Base-by-base conservation (phyloP, 2,329 filamentous ascomycete genomes). In the Leptographium flavum region DNA sequence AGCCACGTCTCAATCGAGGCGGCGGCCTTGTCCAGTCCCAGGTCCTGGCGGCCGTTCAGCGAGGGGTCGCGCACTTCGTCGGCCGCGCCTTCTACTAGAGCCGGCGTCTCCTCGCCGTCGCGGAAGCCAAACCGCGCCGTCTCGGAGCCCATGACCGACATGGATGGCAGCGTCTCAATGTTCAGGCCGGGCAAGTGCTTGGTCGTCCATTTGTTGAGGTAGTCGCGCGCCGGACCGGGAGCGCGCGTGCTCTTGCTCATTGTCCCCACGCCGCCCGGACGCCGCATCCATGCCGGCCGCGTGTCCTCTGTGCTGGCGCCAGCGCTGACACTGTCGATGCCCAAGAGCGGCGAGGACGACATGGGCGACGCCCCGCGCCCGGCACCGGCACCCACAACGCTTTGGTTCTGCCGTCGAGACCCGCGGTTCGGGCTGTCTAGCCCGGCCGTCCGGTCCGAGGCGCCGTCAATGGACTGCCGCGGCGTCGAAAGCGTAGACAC, bases 1-100 rank as follows among this genome's bases (percentile, higher is more conserved):
- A 96, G 69, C 87, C 92, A 98, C 1, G 81, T 83, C 63, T 96
- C 92, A 27, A 96, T 80, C 3, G 83, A 82, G 6, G 86, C 83
- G 1, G 88, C 87, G 10, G 94, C 81, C 51, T 88, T 84, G 55
- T 94, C 87, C 3, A 96, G 66, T 1, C 73, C 68, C 3, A 63
- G 69, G 14, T 71, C 70, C 39, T 71, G 68, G 41, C 65, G 62
- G n/a, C 25, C 25, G 1, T 41, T 15, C 5, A 63, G 53, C 11
- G 68, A 56, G 17, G 62, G 54, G 47, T 71, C 63, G 37, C 67
- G 60, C 17, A 69, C 66, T 47, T 73, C 63, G 52, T 70, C 65
- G 53, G 70, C 65, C 4, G 49, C 28, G 52, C 66, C 68, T 53
- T 76, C 73, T 1, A 70, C 72, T 38, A 77, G 68, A 3, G 58